Percentiles rank a stretch among this genome's conserved stretches.
Evolutionary conservation across 768 basidiomycete genomes (phyloP).

Genomic region (Cytidiella melzeri): DNA sequence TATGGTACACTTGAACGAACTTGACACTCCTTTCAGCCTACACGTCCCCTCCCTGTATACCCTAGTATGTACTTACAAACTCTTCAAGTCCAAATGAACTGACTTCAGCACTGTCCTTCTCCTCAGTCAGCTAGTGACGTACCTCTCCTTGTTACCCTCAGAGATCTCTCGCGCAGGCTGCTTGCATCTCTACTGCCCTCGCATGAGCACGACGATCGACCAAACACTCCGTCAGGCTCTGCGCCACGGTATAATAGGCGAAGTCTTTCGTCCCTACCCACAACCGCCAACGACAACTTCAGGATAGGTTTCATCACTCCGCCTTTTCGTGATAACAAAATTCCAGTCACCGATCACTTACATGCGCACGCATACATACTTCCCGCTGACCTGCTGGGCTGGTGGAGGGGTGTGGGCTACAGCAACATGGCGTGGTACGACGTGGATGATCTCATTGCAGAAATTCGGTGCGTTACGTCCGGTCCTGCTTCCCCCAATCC

Average conservation of each 20-base stretch:
- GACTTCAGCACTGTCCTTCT: no score
- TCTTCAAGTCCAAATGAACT: conserved; percentile 3
- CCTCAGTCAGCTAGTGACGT: conserved; percentile 67
- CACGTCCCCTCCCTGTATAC: conserved; percentile 77
- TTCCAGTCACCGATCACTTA: conserved; percentile 74
- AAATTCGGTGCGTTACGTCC: conserved; percentile 56
- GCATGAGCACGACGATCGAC: conserved; percentile 18
- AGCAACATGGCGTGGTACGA: conserved; percentile 68
- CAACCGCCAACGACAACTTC: conserved; percentile 35
- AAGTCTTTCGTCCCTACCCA: conserved; percentile 20
- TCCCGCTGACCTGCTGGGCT: conserved; percentile 60
- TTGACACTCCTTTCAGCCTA: conserved; percentile 38
- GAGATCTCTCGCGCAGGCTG: conserved; percentile 50
- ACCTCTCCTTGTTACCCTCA: conserved; percentile 60
- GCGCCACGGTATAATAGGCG: conserved; percentile 7
- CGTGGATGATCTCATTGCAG: conserved; percentile 74
- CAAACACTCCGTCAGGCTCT: conserved; percentile 17
- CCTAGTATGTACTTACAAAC: conserved; percentile 43
- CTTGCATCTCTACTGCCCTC: conserved; percentile 34
- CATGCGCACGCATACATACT: conserved; percentile 71
- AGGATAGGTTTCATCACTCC: conserved; percentile 76
- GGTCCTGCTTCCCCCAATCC: not conserved
- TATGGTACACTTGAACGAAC: conserved; percentile 8
- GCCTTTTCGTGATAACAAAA: conserved; percentile 71
- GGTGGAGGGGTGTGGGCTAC: conserved; percentile 68